Percentiles rank a stretch among this genome's conserved stretches.
Evolutionary conservation across 2,329 filamentous ascomycete genomes (phyloP).

Genomic region (Colletotrichum melonis): DNA sequence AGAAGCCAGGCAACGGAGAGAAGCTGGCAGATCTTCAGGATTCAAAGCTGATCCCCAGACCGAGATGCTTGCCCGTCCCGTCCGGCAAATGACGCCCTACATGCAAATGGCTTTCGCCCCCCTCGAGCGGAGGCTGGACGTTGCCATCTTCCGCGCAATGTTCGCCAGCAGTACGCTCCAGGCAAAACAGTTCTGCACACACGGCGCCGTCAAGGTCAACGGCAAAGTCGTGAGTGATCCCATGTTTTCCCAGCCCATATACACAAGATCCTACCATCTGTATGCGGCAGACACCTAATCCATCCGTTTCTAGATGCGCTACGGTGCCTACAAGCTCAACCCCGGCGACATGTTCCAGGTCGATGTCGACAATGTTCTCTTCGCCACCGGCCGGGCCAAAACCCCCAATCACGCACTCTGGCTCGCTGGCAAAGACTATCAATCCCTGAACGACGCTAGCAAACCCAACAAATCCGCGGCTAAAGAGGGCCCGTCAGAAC

Average conservation of each 20-base stretch:
- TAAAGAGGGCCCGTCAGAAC: conserved; percentile 33
- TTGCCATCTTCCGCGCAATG: conserved; percentile 91
- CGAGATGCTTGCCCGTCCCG: conserved; percentile 46
- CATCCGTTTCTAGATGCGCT: conserved; percentile 75
- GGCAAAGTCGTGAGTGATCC: conserved; percentile 82
- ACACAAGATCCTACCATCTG: background rate
- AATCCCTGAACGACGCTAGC: conserved; percentile 40
- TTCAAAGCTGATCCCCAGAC: background rate
- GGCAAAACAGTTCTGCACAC: conserved; percentile 92
- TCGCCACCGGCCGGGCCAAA: conserved; percentile 83
- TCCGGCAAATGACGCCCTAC: conserved; percentile 76
- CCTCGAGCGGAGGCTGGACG: conserved; percentile 89
- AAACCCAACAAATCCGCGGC: conserved; percentile 37
- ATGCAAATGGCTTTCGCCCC: conserved; percentile 97
- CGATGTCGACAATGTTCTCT: conserved; percentile 87
- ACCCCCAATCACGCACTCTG: conserved; percentile 42
- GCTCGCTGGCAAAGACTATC: conserved; percentile 38
- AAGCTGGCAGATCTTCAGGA: too few species aligned
- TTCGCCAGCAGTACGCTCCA: conserved; percentile 95
- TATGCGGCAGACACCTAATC: background rate
- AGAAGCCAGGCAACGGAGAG: background rate
- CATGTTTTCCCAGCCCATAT: background rate
- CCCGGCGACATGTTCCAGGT: conserved; percentile 99
- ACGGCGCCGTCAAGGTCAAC: conserved; percentile 95
- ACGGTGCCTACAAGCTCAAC: conserved; percentile 93